phyloP scores from a whole-genome alignment of 208 protist species.

The Angomonas ambiguus region DNA sequence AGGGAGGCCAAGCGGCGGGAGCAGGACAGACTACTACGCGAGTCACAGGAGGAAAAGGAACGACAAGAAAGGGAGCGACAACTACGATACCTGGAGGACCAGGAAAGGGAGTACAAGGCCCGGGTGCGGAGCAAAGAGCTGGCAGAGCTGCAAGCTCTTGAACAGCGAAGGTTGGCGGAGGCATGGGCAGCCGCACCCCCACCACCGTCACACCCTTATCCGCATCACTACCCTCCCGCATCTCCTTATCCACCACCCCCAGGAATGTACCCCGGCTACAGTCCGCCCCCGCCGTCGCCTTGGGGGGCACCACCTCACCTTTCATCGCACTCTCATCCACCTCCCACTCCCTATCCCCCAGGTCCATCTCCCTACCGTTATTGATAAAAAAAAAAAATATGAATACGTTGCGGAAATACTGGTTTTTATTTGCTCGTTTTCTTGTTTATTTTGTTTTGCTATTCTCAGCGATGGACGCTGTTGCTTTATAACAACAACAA shows the following conservation, averaged over 20 bases:
- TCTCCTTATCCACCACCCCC: neutral
- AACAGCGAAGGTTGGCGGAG: neutral
- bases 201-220: neutral
- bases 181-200: neutral
- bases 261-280: neutral
- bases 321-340: neutral
- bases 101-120: conserved; percentile 51
- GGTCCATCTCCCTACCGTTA: too few species aligned
- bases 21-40: conserved; percentile 25
- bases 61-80: conserved; percentile 31
- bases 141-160: conserved; percentile 28
- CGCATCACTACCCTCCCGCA: neutral
- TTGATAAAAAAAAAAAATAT: too few species aligned
- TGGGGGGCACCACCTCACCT: neutral
- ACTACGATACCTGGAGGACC: conserved; percentile 37
- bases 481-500: neutral
- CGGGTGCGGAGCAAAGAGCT: conserved; percentile 47
- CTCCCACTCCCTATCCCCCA: too few species aligned
- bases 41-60: conserved; percentile 19
- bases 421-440: too few species aligned
- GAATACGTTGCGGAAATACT: too few species aligned
- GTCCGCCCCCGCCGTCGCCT: neutral
- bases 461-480: too few species aligned
- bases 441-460: too few species aligned
- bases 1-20: conserved; percentile 15